These are phyloP conservation scores for Lentinula boryana DNA, from an alignment of 768 basidiomycete genomes.

Conservation along the genomic window DNA sequence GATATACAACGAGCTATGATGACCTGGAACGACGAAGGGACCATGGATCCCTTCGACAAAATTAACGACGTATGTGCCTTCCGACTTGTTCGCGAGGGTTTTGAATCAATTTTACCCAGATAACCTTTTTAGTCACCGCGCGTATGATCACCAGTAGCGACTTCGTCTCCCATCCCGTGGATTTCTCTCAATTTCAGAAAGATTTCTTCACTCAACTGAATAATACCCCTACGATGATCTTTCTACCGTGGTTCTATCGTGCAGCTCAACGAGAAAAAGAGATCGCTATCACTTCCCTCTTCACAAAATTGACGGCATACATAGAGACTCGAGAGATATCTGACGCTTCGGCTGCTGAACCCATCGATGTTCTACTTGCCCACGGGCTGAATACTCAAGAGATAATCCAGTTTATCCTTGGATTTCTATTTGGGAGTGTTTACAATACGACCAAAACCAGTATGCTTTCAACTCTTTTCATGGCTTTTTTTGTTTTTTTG, in stretches of 20 bases:
- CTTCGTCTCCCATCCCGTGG: conserved; percentile 20
- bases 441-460: conserved; percentile 28
- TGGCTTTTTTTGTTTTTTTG: background rate
- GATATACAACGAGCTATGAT: conserved; percentile 12
- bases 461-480: conserved; percentile 9
- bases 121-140: conserved; percentile 30
- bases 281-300: conserved; percentile 24
- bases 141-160: conserved; percentile 29
- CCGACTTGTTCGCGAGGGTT: background rate
- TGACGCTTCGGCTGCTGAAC: conserved; percentile 18
- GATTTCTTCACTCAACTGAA: conserved; percentile 27
- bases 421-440: conserved; percentile 30
- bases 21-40: conserved; percentile 21
- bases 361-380: conserved; percentile 28
- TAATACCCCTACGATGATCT: conserved; percentile 23
- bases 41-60: conserved; percentile 26
- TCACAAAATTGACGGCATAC: conserved; percentile 17
- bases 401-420: conserved; percentile 26
- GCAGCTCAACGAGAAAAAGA: conserved; percentile 21
- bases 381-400: conserved; percentile 20
- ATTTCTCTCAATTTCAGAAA: conserved; percentile 17
- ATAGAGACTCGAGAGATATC: conserved; percentile 23
- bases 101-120: conserved; percentile 11
- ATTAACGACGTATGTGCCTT: conserved; percentile 22
- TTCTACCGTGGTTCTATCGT: conserved; percentile 30